Base-by-base conservation (phyloP, 2,329 filamentous ascomycete species). In the Pseudogymnoascus sp. region DNA sequence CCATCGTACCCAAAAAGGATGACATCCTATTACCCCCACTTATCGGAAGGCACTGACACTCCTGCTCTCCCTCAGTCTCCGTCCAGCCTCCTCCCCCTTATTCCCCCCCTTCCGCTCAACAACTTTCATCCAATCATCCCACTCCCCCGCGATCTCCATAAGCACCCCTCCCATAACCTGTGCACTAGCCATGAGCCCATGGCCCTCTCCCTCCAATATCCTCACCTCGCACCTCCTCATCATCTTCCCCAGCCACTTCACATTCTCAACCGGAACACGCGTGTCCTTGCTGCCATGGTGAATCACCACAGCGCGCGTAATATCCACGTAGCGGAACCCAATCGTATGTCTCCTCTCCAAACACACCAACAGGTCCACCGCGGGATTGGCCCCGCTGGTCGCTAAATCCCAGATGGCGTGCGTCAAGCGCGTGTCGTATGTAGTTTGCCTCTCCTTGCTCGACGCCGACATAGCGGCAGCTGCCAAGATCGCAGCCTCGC, bases 301-400 rank as follows among this genome's bases (percentile, higher is more conserved):
- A 67, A 99, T 96, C 23, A 97, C 88, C 0, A 97, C 90, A 0
- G 91, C 85, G 7, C 92, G 85, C 5, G 89, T 96, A 67, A 99
- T 96, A 72, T 99, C 95, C 16, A 96, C 93, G 72, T 99, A 99
- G 59, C 93, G 87, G 77, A 99, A 99, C 0, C 95, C 95, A 69
- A 99, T 96, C 0, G 90, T 87, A 70, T 96, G 91, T 28, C 90
- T 85, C 21, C 95, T 86, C 75, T 99, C 95, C 1, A 99, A 81
- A 72, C 95, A 99, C 5, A 97, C 90, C 0, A 99, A 80, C 16
- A 99, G 78, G 74, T 99, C 95, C 0, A 96, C 91, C 0, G 95
- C 93, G 0, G 95, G 95, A 72, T 99, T 97, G 1, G 93, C 92
- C 59, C 93, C 89, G 0, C 88, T 88, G 0, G 93, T 97, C 1